These are phyloP conservation scores for Xylaria palmicola DNA, from an alignment of 495 filamentous ascomycete genomes.

Conservation along the genomic window DNA sequence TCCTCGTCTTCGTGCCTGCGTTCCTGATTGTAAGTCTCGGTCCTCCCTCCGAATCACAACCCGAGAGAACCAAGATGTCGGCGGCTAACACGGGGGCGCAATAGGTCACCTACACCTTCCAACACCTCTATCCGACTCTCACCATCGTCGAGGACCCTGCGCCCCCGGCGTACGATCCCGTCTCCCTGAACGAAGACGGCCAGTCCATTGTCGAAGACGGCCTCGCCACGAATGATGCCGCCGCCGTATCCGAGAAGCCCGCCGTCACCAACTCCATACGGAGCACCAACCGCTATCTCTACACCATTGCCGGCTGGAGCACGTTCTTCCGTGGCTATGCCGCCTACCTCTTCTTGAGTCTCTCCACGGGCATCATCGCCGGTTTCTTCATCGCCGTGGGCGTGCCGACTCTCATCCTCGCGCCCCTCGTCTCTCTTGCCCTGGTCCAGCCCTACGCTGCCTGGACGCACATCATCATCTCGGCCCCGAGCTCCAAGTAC, in stretches of 20 bases:
- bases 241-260: constrained; percentile 23
- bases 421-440: constrained; percentile 33
- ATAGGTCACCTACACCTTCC: constrained; percentile 43
- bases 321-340: constrained; percentile 41
- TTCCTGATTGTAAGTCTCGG: constrained; percentile 32
- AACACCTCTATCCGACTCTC: constrained; percentile 41
- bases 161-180: constrained; percentile 46
- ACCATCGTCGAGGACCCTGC: constrained; percentile 52
- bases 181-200: constrained; percentile 36
- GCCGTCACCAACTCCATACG: constrained; percentile 46
- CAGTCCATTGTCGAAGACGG: constrained; percentile 28
- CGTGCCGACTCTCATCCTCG: constrained; percentile 33
- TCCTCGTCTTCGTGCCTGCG: constrained; percentile 41
- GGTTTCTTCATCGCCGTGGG: constrained; percentile 21
- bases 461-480: constrained; percentile 49
- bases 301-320: constrained; percentile 37
- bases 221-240: constrained; percentile 21
- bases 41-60: background rate
- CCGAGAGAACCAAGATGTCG: background rate
- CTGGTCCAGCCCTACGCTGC: constrained; percentile 39
- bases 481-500: constrained; percentile 31
- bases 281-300: constrained; percentile 38
- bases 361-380: constrained; percentile 19
- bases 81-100: constrained; percentile 18
- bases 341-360: constrained; percentile 22